Percentiles rank a stretch among this genome's conserved stretches.
Conservation (phyloP, 805 yeast genomes). For the Wickerhamiella allomyrinae region DNA sequence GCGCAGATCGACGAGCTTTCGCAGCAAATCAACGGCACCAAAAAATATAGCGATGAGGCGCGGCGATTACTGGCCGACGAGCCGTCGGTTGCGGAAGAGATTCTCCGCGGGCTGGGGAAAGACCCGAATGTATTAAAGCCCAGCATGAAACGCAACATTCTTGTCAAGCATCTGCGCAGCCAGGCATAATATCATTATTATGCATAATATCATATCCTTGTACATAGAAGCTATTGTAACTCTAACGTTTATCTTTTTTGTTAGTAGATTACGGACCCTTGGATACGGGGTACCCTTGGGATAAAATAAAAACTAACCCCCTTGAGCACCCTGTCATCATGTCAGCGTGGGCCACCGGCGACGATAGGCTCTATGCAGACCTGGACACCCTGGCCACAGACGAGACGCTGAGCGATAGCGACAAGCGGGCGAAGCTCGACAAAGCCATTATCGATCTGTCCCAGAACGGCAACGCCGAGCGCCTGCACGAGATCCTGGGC, state of each 20-base stretch:
- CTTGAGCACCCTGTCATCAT: slow-evolving; percentile 5
- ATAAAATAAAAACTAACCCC: neutral
- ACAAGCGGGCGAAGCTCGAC: slow-evolving; percentile 19
- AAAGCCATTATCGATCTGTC: slow-evolving; percentile 23
- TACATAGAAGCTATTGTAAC: too few relatives aligned
- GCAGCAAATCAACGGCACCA: slow-evolving; percentile 20
- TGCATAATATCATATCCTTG: neutral
- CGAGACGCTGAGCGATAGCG: slow-evolving; percentile 8
- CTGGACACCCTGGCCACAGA: slow-evolving; percentile 17
- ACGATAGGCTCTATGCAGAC: slow-evolving; percentile 9
- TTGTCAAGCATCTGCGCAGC: slow-evolving; percentile 40
- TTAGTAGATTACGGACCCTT: too few relatives aligned
- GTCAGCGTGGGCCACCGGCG: slow-evolving; percentile 13
- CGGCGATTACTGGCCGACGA: slow-evolving; percentile 21
- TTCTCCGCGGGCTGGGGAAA: slow-evolving; percentile 27
- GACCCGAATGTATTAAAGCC: slow-evolving; percentile 31
- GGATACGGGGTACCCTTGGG: too few relatives aligned
- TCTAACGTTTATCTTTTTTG: too few relatives aligned
- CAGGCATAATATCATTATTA: neutral
- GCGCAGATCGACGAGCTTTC: slow-evolving; percentile 26
- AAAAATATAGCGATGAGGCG: slow-evolving; percentile 14
- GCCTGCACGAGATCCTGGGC: slow-evolving; percentile 21
- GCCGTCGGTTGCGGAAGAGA: slow-evolving; percentile 27
- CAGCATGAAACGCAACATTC: slow-evolving; percentile 52
- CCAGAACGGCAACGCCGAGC: slow-evolving; percentile 24